Base-by-base conservation (phyloP, 306 rosid genomes). In the Vigna mungo region DNA sequence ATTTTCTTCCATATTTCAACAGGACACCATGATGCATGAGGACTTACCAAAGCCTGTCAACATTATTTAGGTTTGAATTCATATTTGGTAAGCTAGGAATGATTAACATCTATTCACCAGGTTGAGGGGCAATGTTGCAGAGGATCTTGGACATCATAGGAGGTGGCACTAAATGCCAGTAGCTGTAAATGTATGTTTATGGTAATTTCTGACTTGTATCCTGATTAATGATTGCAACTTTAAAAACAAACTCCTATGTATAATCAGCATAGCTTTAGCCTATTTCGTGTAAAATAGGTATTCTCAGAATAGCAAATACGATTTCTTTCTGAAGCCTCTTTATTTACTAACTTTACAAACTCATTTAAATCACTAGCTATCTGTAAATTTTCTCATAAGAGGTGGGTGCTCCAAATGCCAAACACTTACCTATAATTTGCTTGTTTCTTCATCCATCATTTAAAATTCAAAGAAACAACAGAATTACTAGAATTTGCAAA, bases 371-470 rank as follows among this genome's bases (percentile, higher is more conserved):
- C 41, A 51, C 18, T 18, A 9, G 11, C 65, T 9, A 74, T 49
- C 41, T 8, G 66, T 20, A 52, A 56, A 9, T 16, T 52, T 66
- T 44, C 9, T 43, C 51, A 66, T 23, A n/a, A 34, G 18, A 63
- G 46, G 21, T 7, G 68, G 15, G 60, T 27, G 36, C 58, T 15
- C 56, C 3, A 39, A 25, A 71, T 59, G 30, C 66, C 34, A 48
- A 96, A 68, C 90, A 93, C 96, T 34, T 34, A 34, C 37, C 9
- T 36, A 36, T 6, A 36, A 36, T 36, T 6, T 36, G 41, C 6
- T 36, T 36, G 41, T 6, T 39, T 39, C 11, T 75, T 68, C 54
- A 56, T 27, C 21, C 41, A 68, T 68, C 41, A 68, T 56, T 67
- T 47, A 34, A 58, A 65, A 30, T 8, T 75, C 55, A 34, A 73